Base-by-base conservation (phyloP, 441 rosid species). In the Eutrema salsugineum region DNA sequence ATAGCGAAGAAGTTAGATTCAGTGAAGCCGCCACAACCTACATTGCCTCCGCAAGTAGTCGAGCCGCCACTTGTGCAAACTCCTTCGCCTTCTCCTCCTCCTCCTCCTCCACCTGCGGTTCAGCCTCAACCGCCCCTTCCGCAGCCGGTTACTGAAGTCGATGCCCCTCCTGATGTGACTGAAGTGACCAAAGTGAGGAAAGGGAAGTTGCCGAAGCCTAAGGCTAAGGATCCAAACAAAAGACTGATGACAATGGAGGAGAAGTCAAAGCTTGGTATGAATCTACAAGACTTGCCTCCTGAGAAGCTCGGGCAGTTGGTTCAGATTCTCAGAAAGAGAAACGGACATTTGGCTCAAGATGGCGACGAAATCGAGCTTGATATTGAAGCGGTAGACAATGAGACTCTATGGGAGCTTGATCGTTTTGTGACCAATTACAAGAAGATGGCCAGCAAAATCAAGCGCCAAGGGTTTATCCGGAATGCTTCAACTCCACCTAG, bases 341-440 rank as follows among this genome's bases (percentile, higher is more conserved):
- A 88, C 60, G 84, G 85, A 62, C 81, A 90, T 71, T 73, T 92
- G 56, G 78, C 85, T 70, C 98, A 94, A 73, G 99, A 94, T 0
- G 99, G 97, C 4, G 98, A 94, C 63, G 99, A 94, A 81, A 94
- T 94, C 8, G 99, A 94, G 84, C 85, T 92, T 1, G 99, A 94
- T 49, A 94, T 94, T 1, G 99, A 92, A 77, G 91, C 96, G 0
- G 82, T 94, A 9, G 98, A 95, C 69, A 91, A 87, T 0, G 99
- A 95, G 81, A 95, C 98, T 0, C 75, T 95, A 0, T 95, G 99
- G 98, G 99, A 95, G 86, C 92, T 92, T 72, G 99, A 95, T 68
- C 86, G 99, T 35, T 91, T 91, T 66, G 93, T 95, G 27, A 87
- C 97, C 3, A 90, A 95, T 55, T 95, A 86, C 66, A 95, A 92